Base-by-base conservation (phyloP, 2,329 filamentous ascomycete species). In the Neoscytalidium dimidiatum region DNA sequence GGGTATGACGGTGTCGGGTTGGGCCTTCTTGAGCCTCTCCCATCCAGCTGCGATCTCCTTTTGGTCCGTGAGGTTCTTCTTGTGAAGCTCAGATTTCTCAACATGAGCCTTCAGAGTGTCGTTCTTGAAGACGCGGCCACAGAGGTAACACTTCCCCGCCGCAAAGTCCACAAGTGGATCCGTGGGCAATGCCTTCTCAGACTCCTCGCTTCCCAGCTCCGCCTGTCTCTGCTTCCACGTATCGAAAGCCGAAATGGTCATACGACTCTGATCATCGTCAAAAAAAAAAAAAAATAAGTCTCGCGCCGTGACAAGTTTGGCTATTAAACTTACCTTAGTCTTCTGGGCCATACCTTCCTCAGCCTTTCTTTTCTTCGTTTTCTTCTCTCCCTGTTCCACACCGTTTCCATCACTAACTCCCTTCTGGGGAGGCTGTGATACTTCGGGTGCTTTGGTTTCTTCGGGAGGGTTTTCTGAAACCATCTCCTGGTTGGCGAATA, bases 301-400 rank as follows among this genome's bases (percentile, higher is more conserved):
- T 13, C 26, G 31, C 9, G 31, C 26, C 21, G n/a, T 41, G 21
- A n/a, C 33, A 9, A n/a, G 14, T 38, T 35, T 17, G 26, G 7
- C 17, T 29, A 4, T 41, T 26, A 2, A 58, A 28, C 35, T 46
- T 31, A 60, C 56, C 38, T 64, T 64, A 17, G 28, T 53, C n/a
- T 53, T 53, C 19, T 48, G 49, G 4, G 28, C 49, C 17, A 26
- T 26, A 33, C 14, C 13, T 11, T 64, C 62, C n/a, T 64, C 62
- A 3, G 62, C 62, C 23, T 64, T 64, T 13, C 62, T 64, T 43
- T 64, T 64, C 62, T 64, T 64, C 4, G 41, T 49, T 23, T 64
- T 57, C 43, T 41, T 64, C 2, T 57, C 62, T 2, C 52, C 62
- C 17, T 64, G 58, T 14, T 62, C 58, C 4, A 44, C 41, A 38